A percentile compares a stretch with the other conserved stretches of the same genome.
phyloP scores from a whole-genome alignment of 805 yeast species.

The Candida glaebosa region DNA sequence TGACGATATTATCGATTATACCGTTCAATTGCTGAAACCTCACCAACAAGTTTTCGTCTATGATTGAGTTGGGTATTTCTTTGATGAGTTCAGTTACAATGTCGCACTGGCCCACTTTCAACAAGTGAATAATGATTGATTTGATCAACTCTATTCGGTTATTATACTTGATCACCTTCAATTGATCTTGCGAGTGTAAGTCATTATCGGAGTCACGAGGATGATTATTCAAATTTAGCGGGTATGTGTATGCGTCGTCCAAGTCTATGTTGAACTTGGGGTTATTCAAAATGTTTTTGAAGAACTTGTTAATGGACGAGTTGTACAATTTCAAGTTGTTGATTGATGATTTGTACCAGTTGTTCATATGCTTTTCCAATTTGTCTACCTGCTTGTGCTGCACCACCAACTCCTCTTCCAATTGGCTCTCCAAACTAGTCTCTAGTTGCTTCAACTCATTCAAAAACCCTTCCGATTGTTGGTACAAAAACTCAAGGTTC shows the following conservation, averaged over 20 bases:
- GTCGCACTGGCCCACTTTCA: slow-evolving; percentile 39
- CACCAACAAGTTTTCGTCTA: slow-evolving; percentile 21
- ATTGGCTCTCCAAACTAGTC: slow-evolving; percentile 17
- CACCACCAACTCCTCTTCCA: too few species aligned
- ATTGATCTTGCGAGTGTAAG: slow-evolving; percentile 7
- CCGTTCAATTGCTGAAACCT: slow-evolving; percentile 26
- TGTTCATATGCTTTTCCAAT: slow-evolving; percentile 15
- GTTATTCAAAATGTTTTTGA: slow-evolving; percentile 27
- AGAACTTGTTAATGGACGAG: slow-evolving; percentile 30
- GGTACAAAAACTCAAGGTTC: slow-evolving; percentile 16
- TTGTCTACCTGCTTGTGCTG: slow-evolving; percentile 2
- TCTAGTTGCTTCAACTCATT: slow-evolving; percentile 22
- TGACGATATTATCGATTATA: slow-evolving; percentile 32
- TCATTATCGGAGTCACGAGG: slow-evolving; percentile 15
- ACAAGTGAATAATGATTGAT: slow-evolving; percentile 35
- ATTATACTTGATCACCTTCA: slow-evolving; percentile 14
- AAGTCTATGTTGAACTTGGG: slow-evolving; percentile 27
- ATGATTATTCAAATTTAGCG: slow-evolving; percentile 26
- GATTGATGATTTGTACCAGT: slow-evolving; percentile 39
- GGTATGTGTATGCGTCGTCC: slow-evolving; percentile 41
- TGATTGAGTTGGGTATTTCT: slow-evolving; percentile 18
- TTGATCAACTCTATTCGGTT: slow-evolving; percentile 31
- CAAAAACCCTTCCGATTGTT: slow-evolving; percentile 21
- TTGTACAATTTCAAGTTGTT: slow-evolving; percentile 31
- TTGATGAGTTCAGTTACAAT: slow-evolving; percentile 27